These are phyloP conservation scores for Neurospora terricola DNA, from an alignment of 495 filamentous ascomycete species.

Conservation along the genomic window DNA sequence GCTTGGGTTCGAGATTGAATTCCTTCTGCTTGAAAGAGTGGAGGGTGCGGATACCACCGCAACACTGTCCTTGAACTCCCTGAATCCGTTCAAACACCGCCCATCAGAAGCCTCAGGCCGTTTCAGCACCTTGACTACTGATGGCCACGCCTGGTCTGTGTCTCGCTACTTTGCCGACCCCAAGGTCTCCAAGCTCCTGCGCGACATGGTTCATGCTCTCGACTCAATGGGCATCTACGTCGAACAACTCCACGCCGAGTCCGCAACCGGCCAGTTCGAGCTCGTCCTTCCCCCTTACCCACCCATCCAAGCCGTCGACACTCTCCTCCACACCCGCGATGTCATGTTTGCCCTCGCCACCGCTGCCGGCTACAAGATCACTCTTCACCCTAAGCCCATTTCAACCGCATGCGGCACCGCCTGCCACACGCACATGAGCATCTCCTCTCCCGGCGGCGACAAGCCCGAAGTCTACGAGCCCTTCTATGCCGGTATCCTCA, in stretches of 20 bases:
- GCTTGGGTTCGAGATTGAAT: conserved; percentile 76
- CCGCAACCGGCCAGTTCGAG: conserved; percentile 68
- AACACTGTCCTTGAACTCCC: conserved; percentile 6
- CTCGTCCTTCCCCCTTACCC: conserved; percentile 58
- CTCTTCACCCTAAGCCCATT: conserved; percentile 66
- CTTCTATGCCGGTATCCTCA: conserved; percentile 60
- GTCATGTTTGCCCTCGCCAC: conserved; percentile 51
- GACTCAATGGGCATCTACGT: conserved; percentile 53
- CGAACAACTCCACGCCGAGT: conserved; percentile 71
- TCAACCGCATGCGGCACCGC: conserved; percentile 49
- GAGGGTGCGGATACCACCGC: conserved; percentile 16
- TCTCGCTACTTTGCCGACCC: conserved; percentile 43
- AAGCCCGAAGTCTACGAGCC: conserved; percentile 33
- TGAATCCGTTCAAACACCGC: neutral
- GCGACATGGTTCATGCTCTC: conserved; percentile 52
- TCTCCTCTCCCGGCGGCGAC: conserved; percentile 33
- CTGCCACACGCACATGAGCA: conserved; percentile 58
- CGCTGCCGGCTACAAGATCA: conserved; percentile 55
- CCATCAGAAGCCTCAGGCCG: conserved; percentile 1
- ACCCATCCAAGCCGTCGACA: conserved; percentile 62
- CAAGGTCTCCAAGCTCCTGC: conserved; percentile 46
- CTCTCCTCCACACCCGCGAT: conserved; percentile 61
- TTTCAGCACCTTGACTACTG: conserved; percentile 20
- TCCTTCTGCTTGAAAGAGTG: conserved; percentile 52
- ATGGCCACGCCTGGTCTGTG: conserved; percentile 56